Evolutionary conservation across 2,329 filamentous ascomycete species (phyloP).

Genomic region (Amesomyces nigricolor): DNA sequence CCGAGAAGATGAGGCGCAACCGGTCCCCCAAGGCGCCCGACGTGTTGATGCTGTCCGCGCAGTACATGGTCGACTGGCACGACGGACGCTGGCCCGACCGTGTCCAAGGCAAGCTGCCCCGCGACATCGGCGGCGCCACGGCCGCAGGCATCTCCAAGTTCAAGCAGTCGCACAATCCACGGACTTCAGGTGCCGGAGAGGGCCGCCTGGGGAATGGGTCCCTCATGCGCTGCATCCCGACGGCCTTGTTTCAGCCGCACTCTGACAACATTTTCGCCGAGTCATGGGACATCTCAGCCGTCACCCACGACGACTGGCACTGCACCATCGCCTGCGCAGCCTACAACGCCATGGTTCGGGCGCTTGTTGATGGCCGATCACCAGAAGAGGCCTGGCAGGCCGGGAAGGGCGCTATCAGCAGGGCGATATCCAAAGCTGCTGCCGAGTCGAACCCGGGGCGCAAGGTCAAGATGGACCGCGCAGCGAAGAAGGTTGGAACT

Average conservation of each 20-base stretch:
- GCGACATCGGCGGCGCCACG: constrained; percentile 39
- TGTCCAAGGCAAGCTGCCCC: constrained; percentile 29
- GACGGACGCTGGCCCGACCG: constrained; percentile 40
- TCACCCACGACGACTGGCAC: constrained; percentile 22
- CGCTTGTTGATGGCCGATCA: constrained; percentile 28
- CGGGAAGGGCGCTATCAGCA: constrained; percentile 18
- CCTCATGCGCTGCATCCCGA: constrained; percentile 44
- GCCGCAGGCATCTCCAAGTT: constrained; percentile 32
- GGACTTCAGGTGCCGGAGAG: constrained; percentile 34
- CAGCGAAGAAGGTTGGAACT: constrained; percentile 19
- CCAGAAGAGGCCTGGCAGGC: constrained; percentile 29
- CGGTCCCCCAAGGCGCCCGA: constrained; percentile 18
- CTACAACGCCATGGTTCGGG: constrained; percentile 36
- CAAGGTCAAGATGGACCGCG: constrained; percentile 4
- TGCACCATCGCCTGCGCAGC: constrained; percentile 31
- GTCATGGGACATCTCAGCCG: constrained; percentile 34
- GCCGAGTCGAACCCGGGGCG: background rate
- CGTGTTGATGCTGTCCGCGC: constrained; percentile 33
- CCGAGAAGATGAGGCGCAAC: background rate
- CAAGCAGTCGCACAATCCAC: constrained; percentile 27
- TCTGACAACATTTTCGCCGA: constrained; percentile 28
- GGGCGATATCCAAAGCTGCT: background rate
- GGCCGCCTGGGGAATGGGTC: constrained; percentile 41
- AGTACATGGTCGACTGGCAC: constrained; percentile 39
- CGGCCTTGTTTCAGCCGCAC: constrained; percentile 36